phyloP scores from a whole-genome alignment of 1,284 basidiomycete genomes.

The Tilletia indica region DNA sequence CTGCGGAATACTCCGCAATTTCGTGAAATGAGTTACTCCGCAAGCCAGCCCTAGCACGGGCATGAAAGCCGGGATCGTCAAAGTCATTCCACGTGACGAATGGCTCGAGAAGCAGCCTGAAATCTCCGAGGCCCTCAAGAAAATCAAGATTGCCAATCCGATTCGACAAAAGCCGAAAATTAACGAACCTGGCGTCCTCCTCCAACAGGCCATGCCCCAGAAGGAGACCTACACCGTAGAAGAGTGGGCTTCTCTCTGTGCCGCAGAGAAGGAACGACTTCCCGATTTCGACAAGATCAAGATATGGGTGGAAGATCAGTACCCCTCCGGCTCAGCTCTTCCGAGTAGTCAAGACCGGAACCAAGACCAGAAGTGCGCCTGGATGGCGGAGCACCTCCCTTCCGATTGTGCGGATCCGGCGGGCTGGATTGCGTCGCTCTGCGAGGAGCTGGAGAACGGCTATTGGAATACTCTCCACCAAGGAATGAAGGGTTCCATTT shows the following conservation, averaged over 20 bases:
- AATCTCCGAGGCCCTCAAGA: conserved; percentile 31
- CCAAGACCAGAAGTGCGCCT: conserved; percentile 38
- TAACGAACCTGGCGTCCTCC: conserved; percentile 46
- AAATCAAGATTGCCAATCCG: conserved; percentile 47
- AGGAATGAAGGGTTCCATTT: conserved; percentile 73
- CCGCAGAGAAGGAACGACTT: neutral
- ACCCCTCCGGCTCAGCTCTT: too few species aligned
- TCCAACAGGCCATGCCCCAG: conserved; percentile 49
- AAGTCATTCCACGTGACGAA: conserved; percentile 50
- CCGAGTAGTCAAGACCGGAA: neutral
- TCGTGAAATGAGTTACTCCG: too few species aligned
- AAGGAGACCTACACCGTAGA: conserved; percentile 21
- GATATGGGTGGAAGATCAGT: neutral
- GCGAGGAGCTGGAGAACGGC: conserved; percentile 78
- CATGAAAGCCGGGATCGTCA: conserved; percentile 52
- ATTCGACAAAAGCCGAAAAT: conserved; percentile 49
- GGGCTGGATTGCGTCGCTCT: conserved; percentile 59
- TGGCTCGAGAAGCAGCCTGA: conserved; percentile 47
- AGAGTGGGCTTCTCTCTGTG: neutral
- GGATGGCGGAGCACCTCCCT: conserved; percentile 27
- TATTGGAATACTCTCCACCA: conserved; percentile 82
- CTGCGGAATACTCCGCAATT: too few species aligned
- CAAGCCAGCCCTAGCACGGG: too few species aligned
- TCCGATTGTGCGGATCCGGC: conserved; percentile 23
- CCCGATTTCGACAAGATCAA: neutral